A percentile compares a stretch with the other conserved stretches of the same genome.
Conservation (phyloP, 1,284 basidiomycete genomes). For the Pascua sp. region DNA sequence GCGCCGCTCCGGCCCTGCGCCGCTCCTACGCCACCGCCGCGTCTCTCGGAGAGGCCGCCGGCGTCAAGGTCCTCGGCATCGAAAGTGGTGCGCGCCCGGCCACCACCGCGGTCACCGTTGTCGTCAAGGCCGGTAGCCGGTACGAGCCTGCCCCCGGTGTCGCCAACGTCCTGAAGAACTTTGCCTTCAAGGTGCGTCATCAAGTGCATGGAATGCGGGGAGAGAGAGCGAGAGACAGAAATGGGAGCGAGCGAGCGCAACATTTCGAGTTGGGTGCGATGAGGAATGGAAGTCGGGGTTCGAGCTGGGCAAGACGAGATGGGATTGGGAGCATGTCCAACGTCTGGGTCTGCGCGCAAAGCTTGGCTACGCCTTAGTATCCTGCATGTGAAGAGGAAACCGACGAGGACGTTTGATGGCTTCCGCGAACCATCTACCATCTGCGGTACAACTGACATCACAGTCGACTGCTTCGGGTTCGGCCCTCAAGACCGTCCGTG, state of each 20-base stretch:
- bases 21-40: conserved; percentile 51
- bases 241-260: not conserved
- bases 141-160: conserved; percentile 81
- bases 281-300: no score
- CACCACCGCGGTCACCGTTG: conserved; percentile 77
- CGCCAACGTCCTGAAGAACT: conserved; percentile 90
- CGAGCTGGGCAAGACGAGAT: no score
- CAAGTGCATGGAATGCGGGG: not conserved
- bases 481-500: conserved; percentile 83
- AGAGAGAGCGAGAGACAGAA: no score
- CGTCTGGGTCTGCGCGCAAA: no score
- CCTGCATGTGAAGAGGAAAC: no score
- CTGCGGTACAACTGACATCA: not conserved
- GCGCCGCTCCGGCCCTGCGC: conserved; percentile 22
- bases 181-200: conserved; percentile 82
- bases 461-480: conserved; percentile 78
- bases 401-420: no score
- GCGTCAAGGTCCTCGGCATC: conserved; percentile 77
- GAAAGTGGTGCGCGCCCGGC: conserved; percentile 67
- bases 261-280: no score
- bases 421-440: no score
- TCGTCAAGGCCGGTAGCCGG: conserved; percentile 85
- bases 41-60: conserved; percentile 69
- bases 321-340: no score
- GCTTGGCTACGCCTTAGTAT: no score